Percentiles rank a stretch among this genome's conserved stretches.
Evolutionary conservation across 345 rosid species (phyloP).

Genomic region (Moricandia arvensis): DNA sequence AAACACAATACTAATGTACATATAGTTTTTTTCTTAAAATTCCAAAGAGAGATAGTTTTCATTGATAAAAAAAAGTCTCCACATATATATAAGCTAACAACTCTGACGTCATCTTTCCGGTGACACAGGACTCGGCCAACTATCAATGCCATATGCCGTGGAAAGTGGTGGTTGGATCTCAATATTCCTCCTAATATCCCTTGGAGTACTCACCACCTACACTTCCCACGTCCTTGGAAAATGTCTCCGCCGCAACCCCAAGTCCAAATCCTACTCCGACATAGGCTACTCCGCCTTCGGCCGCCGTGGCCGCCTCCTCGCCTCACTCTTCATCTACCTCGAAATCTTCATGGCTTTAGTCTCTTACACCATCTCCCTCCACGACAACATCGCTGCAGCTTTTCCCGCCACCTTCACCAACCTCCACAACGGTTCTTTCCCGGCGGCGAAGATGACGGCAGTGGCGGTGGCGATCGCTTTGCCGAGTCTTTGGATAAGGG

Average conservation of each 20-base stretch:
- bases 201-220: conserved; percentile 59
- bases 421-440: conserved; percentile 33
- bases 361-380: conserved; percentile 79
- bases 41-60: neutral
- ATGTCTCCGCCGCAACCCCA: conserved; percentile 63
- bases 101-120: conserved; percentile 16
- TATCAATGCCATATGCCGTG: conserved; percentile 69
- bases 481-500: conserved; percentile 72
- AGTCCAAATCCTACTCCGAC: conserved; percentile 60
- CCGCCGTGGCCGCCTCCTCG: conserved; percentile 45
- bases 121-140: conserved; percentile 65
- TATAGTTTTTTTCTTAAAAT: neutral
- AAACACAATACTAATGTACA: too few species aligned
- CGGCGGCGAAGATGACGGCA: conserved; percentile 51
- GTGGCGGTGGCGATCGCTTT: conserved; percentile 59
- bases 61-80: neutral
- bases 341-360: conserved; percentile 79
- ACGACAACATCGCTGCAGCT: conserved; percentile 59
- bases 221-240: conserved; percentile 61
- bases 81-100: neutral
- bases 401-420: conserved; percentile 39
- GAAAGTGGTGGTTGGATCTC: conserved; percentile 78
- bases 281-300: conserved; percentile 67
- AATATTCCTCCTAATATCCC: conserved; percentile 46
- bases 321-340: conserved; percentile 55